These are phyloP conservation scores for Apophysomyces sp. DNA, from an alignment of 371 early-diverging fungal genomes.

Conservation along the genomic window DNA sequence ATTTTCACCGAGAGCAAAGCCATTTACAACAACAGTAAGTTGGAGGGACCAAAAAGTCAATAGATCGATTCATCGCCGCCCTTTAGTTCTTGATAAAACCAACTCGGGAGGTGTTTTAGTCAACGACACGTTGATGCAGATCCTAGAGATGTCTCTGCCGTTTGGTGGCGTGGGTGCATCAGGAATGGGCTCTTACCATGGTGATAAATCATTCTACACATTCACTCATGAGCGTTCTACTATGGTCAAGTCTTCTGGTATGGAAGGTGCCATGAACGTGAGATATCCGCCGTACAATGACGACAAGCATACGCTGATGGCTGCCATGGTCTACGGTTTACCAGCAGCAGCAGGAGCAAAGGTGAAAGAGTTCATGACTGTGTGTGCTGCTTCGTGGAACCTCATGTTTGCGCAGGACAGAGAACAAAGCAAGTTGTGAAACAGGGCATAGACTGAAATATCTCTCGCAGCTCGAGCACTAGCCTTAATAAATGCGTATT, in stretches of 20 bases:
- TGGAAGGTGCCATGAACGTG: constrained; percentile 44
- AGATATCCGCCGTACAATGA: constrained; percentile 53
- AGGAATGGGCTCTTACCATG: constrained; percentile 75
- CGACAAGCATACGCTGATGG: constrained; percentile 28
- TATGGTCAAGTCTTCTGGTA: constrained; percentile 48
- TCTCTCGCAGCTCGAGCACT: no score
- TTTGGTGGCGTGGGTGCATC: constrained; percentile 88
- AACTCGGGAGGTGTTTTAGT: constrained; percentile 67
- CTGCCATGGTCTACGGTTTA: constrained; percentile 13
- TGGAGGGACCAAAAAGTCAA: no score
- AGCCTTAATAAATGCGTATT: no score
- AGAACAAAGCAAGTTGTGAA: not conserved
- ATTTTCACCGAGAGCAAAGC: constrained; percentile 46
- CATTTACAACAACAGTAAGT: constrained; percentile 33
- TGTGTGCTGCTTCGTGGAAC: not conserved
- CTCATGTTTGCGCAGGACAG: not conserved
- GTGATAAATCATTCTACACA: constrained; percentile 71
- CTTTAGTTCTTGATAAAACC: constrained; percentile 43
- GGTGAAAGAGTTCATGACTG: constrained; percentile 1
- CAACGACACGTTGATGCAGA: constrained; percentile 73
- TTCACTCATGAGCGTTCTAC: constrained; percentile 69
- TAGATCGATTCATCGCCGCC: not conserved
- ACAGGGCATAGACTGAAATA: no score
- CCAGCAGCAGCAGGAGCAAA: constrained; percentile 8
- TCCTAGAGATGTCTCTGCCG: constrained; percentile 57